These are phyloP conservation scores for Hypsizygus ulmarius DNA, from an alignment of 1,284 basidiomycete species.

Conservation along the genomic window DNA sequence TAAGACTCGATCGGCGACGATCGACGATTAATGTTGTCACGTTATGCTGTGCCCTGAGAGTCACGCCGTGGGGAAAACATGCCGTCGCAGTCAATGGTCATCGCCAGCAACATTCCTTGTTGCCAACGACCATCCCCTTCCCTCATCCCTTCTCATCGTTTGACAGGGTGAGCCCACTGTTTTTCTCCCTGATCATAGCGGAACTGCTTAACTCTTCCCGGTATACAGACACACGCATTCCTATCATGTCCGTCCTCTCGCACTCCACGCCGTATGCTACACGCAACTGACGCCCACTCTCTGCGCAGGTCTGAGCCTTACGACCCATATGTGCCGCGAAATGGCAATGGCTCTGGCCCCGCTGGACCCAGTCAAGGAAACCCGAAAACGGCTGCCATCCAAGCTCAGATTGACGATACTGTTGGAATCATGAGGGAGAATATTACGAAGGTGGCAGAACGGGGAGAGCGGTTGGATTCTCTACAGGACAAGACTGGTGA, in stretches of 20 bases:
- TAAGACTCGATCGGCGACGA: too few relatives aligned
- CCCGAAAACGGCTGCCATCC: slow-evolving; percentile 89
- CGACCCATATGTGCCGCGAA: slow-evolving; percentile 92
- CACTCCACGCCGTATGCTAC: slow-evolving; percentile 13
- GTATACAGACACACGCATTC: slow-evolving; percentile 28
- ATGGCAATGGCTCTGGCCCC: slow-evolving; percentile 62
- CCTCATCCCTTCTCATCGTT: slow-evolving; percentile 28
- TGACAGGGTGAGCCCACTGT: slow-evolving; percentile 34
- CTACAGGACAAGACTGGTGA: slow-evolving; percentile 97
- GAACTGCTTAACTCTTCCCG: neutral
- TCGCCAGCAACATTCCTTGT: slow-evolving; percentile 17
- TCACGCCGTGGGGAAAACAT: slow-evolving; percentile 30
- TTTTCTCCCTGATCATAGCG: neutral
- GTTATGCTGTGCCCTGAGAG: slow-evolving; percentile 13
- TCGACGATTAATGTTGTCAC: too few relatives aligned
- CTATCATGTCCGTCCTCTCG: slow-evolving; percentile 36
- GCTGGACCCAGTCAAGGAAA: slow-evolving; percentile 54
- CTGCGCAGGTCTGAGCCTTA: slow-evolving; percentile 82
- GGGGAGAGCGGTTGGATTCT: slow-evolving; percentile 91
- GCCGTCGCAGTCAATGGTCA: slow-evolving; percentile 14
- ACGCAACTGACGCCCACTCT: slow-evolving; percentile 15
- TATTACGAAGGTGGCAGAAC: slow-evolving; percentile 93
- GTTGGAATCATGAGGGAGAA: slow-evolving; percentile 98
- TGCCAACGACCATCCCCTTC: slow-evolving; percentile 22
- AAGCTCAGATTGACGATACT: slow-evolving; percentile 92